phyloP scores from a whole-genome alignment of 2,329 filamentous ascomycete species.

The Orbilia ellipsospora region DNA sequence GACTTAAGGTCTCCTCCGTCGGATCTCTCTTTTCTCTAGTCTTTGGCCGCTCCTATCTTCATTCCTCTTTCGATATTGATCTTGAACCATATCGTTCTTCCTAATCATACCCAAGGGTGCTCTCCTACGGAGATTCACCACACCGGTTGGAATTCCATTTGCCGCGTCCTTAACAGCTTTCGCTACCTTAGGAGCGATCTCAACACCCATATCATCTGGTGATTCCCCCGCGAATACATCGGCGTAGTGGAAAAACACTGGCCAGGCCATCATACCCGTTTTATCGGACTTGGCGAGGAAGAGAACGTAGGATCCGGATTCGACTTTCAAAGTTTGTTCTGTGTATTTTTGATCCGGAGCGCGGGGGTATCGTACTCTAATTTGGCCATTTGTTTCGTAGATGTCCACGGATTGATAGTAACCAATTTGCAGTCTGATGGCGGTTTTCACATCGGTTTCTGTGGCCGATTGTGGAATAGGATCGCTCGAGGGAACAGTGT shows the following conservation, averaged over 20 bases:
- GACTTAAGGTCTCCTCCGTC: too few species aligned
- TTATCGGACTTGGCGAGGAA: slow-evolving; percentile 1
- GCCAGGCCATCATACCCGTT: slow-evolving; percentile 4
- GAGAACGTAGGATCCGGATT: background rate
- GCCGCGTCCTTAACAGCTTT: background rate
- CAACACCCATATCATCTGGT: background rate
- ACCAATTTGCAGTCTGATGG: background rate
- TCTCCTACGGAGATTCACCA: background rate
- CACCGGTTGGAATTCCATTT: background rate
- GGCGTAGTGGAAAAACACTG: background rate
- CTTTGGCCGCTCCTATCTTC: background rate
- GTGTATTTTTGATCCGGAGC: background rate
- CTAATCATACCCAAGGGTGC: too few species aligned
- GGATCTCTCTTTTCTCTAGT: background rate
- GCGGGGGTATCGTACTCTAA: background rate
- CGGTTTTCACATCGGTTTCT: background rate
- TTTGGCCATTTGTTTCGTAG: background rate
- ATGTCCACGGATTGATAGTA: background rate
- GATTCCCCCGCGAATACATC: background rate
- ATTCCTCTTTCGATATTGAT: background rate
- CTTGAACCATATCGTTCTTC: too few species aligned
- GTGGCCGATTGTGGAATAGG: background rate
- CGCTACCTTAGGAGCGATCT: background rate
- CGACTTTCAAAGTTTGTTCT: background rate
- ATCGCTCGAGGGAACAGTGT: background rate